phyloP scores from a whole-genome alignment of 2,329 filamentous ascomycete genomes.

The Elsinoe ampelina region DNA sequence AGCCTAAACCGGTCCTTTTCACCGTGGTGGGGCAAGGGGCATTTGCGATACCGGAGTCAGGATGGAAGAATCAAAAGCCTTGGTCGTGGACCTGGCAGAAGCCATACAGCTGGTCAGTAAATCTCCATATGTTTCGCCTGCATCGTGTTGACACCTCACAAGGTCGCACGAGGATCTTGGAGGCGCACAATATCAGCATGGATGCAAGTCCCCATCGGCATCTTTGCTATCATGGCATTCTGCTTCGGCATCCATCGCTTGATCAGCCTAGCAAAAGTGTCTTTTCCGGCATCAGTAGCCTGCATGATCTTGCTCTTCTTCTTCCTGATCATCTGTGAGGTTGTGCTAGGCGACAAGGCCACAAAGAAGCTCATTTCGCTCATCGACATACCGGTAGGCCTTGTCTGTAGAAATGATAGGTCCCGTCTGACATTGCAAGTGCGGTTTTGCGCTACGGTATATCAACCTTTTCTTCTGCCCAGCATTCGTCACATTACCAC shows the following conservation, averaged over 20 bases:
- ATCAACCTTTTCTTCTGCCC: slow-evolving; percentile 53
- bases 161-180: slow-evolving; percentile 30
- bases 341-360: slow-evolving; percentile 39
- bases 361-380: slow-evolving; percentile 41
- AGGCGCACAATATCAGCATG: slow-evolving; percentile 30
- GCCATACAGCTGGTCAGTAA: background rate
- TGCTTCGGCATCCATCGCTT: slow-evolving; percentile 35
- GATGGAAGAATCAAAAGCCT: too few species aligned
- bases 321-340: slow-evolving; percentile 40
- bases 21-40: too few species aligned
- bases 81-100: background rate
- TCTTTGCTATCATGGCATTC: slow-evolving; percentile 31
- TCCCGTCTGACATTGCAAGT: slow-evolving; percentile 29
- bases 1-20: too few species aligned
- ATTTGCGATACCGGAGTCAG: too few species aligned
- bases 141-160: background rate
- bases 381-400: slow-evolving; percentile 45
- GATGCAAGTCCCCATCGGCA: slow-evolving; percentile 42
- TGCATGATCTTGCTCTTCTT: slow-evolving; percentile 48
- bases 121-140: background rate
- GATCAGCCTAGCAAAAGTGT: slow-evolving; percentile 39
- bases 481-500: slow-evolving; percentile 49
- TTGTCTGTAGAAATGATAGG: slow-evolving; percentile 13
- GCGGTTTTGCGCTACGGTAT: slow-evolving; percentile 49
- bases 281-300: slow-evolving; percentile 53